Conservation (phyloP, 768 basidiomycete species). For the Hortiboletus campestris region DNA sequence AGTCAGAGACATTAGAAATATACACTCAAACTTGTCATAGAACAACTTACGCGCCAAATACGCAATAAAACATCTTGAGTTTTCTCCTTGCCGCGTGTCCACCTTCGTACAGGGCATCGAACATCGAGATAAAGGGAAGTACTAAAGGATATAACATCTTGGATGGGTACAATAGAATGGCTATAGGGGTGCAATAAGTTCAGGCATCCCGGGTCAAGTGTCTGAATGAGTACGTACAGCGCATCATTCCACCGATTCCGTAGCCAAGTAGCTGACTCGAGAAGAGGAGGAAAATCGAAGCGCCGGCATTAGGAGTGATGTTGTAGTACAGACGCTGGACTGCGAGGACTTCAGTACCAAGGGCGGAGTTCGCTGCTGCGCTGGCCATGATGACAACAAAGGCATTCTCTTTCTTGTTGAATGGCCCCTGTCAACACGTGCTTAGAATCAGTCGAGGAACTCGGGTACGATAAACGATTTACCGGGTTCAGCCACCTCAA, state of each 20-base stretch:
- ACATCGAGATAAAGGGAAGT: slow-evolving; percentile 22
- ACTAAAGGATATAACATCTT: slow-evolving; percentile 43
- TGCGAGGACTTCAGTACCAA: slow-evolving; percentile 54
- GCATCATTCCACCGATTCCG: slow-evolving; percentile 53
- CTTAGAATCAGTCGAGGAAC: not conserved
- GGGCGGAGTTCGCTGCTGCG: slow-evolving; percentile 53
- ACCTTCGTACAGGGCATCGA: slow-evolving; percentile 41
- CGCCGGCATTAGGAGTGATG: slow-evolving; percentile 45
- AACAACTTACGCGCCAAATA: slow-evolving; percentile 29
- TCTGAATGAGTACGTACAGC: slow-evolving; percentile 32
- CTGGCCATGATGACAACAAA: slow-evolving; percentile 57
- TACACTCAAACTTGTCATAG: slow-evolving; percentile 2
- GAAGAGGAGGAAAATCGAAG: slow-evolving; percentile 47
- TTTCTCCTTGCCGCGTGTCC: slow-evolving; percentile 38
- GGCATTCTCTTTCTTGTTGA: slow-evolving; percentile 61
- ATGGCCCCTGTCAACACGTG: slow-evolving; percentile 40
- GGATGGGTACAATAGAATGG: slow-evolving; percentile 40
- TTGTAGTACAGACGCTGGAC: slow-evolving; percentile 55
- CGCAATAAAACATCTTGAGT: slow-evolving; percentile 32
- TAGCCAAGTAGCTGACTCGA: slow-evolving; percentile 43
- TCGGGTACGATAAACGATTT: not conserved
- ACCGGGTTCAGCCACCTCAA: slow-evolving; percentile 54
- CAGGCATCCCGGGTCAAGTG: not conserved
- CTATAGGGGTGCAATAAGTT: slow-evolving; percentile 1
- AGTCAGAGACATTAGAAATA: not conserved